Percentiles rank a stretch among this genome's conserved stretches.
These are phyloP conservation scores for Viridothelium virens DNA, from an alignment of 495 filamentous ascomycete species.

Conservation along the genomic window DNA sequence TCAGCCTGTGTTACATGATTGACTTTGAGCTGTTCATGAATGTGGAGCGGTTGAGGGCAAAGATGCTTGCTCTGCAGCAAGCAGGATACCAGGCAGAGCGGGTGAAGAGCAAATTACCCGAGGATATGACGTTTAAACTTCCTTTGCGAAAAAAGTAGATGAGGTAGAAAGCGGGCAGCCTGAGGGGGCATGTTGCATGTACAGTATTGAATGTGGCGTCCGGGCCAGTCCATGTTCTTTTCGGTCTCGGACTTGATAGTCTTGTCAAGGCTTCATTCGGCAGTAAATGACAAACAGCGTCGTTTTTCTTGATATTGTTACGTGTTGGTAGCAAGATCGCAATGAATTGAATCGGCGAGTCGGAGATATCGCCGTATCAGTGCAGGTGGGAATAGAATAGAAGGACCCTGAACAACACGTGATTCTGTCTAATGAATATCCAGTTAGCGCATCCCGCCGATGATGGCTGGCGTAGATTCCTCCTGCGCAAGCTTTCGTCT, in stretches of 20 bases:
- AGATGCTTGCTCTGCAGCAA: conserved; percentile 24
- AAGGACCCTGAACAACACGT: background rate
- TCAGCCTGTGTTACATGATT: conserved; percentile 47
- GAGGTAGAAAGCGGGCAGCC: background rate
- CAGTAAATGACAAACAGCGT: background rate
- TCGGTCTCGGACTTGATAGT: too few species aligned
- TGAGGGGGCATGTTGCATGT: too few species aligned
- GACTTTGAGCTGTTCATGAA: conserved; percentile 33
- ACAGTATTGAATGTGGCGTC: too few species aligned
- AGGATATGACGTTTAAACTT: conserved; percentile 23
- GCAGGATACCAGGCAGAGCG: conserved; percentile 21
- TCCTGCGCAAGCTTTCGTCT: background rate
- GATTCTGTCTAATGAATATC: background rate
- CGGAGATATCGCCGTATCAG: background rate
- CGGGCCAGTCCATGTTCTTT: too few species aligned
- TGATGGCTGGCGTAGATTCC: background rate
- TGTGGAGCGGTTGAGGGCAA: conserved; percentile 9
- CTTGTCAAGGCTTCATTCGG: background rate
- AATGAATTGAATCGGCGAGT: background rate
- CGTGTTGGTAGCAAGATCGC: background rate
- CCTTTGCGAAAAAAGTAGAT: conserved; percentile 19
- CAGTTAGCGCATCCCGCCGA: conserved; percentile 1
- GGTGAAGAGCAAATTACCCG: conserved; percentile 15
- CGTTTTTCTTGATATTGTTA: background rate
- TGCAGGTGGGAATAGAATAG: background rate